A percentile compares a stretch with the other conserved stretches of the same genome.
These are phyloP conservation scores for Periconia sp. DNA, from an alignment of 2,329 filamentous ascomycete species.

Conservation along the genomic window DNA sequence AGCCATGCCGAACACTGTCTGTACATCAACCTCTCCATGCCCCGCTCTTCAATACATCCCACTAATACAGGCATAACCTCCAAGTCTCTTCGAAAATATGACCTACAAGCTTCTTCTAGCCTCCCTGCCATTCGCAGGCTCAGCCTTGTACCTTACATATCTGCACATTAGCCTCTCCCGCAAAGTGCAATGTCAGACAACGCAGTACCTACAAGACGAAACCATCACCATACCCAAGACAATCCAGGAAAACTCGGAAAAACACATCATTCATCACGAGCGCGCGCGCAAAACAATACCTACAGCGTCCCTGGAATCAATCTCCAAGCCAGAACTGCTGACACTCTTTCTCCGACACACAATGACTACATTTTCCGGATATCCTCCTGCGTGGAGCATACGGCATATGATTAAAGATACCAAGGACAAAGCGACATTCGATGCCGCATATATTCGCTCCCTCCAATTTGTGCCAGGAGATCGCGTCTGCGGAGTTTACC, in stretches of 20 bases:
- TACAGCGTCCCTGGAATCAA: neutral
- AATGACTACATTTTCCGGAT: conserved; percentile 3
- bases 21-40: too few species aligned
- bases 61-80: neutral
- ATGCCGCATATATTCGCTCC: neutral
- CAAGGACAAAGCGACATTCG: neutral
- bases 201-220: neutral
- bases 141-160: conserved; percentile 3
- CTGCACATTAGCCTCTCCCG: conserved; percentile 2
- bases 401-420: conserved; percentile 3
- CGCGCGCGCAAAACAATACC: conserved; percentile 1
- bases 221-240: neutral
- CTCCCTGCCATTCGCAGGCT: conserved; percentile 2
- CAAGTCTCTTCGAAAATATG: neutral
- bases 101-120: conserved; percentile 1
- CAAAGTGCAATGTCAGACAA: conserved; percentile 3
- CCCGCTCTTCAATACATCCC: too few species aligned
- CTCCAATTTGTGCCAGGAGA: conserved; percentile 1
- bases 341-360: conserved; percentile 6
- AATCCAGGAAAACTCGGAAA: neutral
- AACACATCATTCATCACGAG: conserved; percentile 4
- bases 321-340: neutral
- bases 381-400: conserved; percentile 3
- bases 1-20: too few species aligned
- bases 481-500: conserved; percentile 4